phyloP scores from a whole-genome alignment of 2,329 filamentous ascomycete genomes.

The Penicillium sp. region DNA sequence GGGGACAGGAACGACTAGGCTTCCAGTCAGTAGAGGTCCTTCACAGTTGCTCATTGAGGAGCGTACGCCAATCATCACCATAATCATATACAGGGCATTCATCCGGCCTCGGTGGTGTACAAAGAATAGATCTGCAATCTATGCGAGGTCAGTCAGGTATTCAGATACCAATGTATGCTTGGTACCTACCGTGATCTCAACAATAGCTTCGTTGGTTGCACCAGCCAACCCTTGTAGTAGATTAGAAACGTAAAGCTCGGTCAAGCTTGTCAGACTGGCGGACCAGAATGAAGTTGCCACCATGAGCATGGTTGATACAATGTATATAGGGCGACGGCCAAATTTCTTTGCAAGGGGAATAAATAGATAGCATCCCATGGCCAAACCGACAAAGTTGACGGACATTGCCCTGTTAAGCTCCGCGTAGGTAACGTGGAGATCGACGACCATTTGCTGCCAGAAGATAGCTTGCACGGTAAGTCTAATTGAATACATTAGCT shows the following conservation, averaged over 20 bases:
- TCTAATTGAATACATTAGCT: conserved; percentile 5
- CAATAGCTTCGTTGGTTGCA: conserved; percentile 42
- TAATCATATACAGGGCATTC: conserved; percentile 52
- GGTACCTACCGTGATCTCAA: conserved; percentile 44
- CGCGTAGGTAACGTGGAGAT: conserved; percentile 45
- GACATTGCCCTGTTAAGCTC: conserved; percentile 50
- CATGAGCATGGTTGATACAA: conserved; percentile 44
- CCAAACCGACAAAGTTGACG: conserved; percentile 46
- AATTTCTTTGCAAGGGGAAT: conserved; percentile 51
- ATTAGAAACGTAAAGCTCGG: conserved; percentile 49
- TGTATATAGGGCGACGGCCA: conserved; percentile 49
- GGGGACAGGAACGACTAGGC: conserved; percentile 32
- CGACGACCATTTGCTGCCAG: conserved; percentile 48
- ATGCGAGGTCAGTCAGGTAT: neutral
- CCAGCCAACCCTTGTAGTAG: conserved; percentile 42
- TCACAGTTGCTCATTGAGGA: conserved; percentile 15
- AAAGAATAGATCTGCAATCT: conserved; percentile 52
- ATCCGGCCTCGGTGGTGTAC: conserved; percentile 52
- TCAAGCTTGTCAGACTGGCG: conserved; percentile 41
- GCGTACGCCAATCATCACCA: conserved; percentile 38
- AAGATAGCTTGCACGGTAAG: conserved; percentile 44
- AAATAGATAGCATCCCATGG: conserved; percentile 47
- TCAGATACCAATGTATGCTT: conserved; percentile 24
- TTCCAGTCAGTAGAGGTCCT: neutral
- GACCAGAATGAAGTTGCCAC: conserved; percentile 44